Percentiles rank a stretch among this genome's conserved stretches.
phyloP scores from a whole-genome alignment of 768 basidiomycete genomes.

The Leccinum rimulosum region DNA sequence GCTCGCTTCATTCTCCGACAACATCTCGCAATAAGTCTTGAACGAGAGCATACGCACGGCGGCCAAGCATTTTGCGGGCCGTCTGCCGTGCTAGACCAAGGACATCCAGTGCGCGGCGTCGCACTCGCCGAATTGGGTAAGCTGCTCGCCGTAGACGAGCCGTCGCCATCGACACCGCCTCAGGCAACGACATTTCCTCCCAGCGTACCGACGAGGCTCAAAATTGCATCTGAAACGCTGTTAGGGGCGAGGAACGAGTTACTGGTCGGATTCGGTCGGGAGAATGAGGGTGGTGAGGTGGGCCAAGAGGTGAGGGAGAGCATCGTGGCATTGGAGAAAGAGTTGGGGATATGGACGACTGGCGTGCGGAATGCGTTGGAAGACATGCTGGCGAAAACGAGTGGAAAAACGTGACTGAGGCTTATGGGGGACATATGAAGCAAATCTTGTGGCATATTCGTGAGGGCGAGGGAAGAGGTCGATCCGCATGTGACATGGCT shows the following conservation, averaged over 20 bases:
- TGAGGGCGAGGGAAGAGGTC: no score
- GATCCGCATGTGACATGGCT: no score
- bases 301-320: conserved; percentile 60
- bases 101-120: conserved; percentile 77
- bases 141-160: conserved; percentile 76
- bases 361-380: conserved; percentile 57
- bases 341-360: conserved; percentile 65
- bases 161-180: conserved; percentile 36
- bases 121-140: conserved; percentile 80
- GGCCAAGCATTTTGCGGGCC: conserved; percentile 50
- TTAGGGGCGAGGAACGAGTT: conserved; percentile 60
- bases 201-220: conserved; percentile 60
- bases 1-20: conserved; percentile 45
- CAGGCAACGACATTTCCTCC: conserved; percentile 52
- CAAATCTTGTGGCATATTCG: no score
- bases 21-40: conserved; percentile 47
- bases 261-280: conserved; percentile 66
- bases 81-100: conserved; percentile 47
- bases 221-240: conserved; percentile 63
- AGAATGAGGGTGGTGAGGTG: conserved; percentile 68
- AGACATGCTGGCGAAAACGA: conserved; percentile 30
- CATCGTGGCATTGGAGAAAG: conserved; percentile 64
- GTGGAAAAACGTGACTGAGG: no score
- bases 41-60: conserved; percentile 63
- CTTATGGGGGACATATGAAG: no score